Conservation (phyloP, 1,139 yeast genomes). For the Casaregolazyma lundiana region DNA sequence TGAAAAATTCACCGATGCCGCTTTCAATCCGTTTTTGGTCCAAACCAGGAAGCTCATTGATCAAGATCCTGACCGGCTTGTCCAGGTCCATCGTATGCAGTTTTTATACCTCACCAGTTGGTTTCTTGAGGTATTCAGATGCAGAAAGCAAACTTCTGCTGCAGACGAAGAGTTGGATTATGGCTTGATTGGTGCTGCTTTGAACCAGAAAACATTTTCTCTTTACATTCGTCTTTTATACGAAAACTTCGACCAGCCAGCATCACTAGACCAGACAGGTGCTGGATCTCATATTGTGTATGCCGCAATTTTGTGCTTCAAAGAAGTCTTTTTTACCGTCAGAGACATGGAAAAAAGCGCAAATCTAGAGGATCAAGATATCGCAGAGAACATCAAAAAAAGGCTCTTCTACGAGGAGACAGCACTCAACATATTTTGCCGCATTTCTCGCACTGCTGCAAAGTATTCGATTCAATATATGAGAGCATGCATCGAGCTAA, state of each 20-base stretch:
- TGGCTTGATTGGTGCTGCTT: constrained; percentile 61
- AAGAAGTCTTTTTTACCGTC: constrained; percentile 57
- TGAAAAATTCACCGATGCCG: constrained; percentile 62
- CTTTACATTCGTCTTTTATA: constrained; percentile 40
- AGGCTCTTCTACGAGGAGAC: constrained; percentile 62
- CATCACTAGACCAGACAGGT: constrained; percentile 38
- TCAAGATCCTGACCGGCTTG: constrained; percentile 36
- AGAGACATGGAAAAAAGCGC: constrained; percentile 43
- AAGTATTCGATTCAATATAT: constrained; percentile 64
- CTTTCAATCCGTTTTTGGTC: constrained; percentile 64
- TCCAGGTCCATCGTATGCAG: constrained; percentile 38
- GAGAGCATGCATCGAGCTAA: constrained; percentile 58
- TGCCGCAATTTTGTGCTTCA: constrained; percentile 66
- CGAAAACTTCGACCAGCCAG: constrained; percentile 53
- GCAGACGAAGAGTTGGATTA: constrained; percentile 37
- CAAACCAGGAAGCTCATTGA: constrained; percentile 50
- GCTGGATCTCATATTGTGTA: constrained; percentile 39
- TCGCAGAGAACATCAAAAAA: constrained; percentile 48
- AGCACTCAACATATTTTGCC: constrained; percentile 54
- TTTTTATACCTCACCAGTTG: constrained; percentile 66
- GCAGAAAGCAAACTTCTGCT: constrained; percentile 12
- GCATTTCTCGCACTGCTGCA: constrained; percentile 61
- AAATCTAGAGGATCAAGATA: constrained; percentile 40
- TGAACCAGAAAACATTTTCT: constrained; percentile 58
- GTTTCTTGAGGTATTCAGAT: constrained; percentile 48